Conservation (phyloP, 169 alveolate species). For the Plasmodium falciparum region DNA sequence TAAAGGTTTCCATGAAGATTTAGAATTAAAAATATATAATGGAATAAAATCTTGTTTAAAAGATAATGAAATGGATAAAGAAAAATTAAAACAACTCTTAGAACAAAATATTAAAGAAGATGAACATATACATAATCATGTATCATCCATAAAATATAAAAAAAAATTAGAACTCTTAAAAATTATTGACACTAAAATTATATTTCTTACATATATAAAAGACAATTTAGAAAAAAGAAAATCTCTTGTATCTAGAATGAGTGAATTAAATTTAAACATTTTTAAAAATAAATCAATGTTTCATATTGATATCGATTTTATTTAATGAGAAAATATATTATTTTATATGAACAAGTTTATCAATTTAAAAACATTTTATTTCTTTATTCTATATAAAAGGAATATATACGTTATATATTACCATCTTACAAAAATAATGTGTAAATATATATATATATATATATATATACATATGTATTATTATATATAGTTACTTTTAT, state of each 20-base stretch:
- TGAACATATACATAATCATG: background rate
- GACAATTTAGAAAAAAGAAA: constrained; percentile 70
- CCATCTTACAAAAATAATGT: too few relatives aligned
- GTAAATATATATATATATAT: too few relatives aligned
- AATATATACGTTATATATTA: too few relatives aligned
- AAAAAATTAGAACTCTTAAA: constrained; percentile 60
- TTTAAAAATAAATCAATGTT: constrained; percentile 73
- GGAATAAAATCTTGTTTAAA: constrained; percentile 37
- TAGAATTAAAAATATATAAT: constrained; percentile 72
- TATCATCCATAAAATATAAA: constrained; percentile 28
- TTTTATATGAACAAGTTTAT: too few relatives aligned
- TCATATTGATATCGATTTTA: constrained; percentile 59
- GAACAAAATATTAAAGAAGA: constrained; percentile 21
- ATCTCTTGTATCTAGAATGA: constrained; percentile 68
- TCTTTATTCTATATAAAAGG: too few relatives aligned
- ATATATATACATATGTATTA: too few relatives aligned
- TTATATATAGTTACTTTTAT: too few relatives aligned
- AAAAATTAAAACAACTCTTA: constrained; percentile 54
- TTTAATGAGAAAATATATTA: constrained; percentile 5
- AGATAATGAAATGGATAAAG: constrained; percentile 58
- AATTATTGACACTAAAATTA: constrained; percentile 62
- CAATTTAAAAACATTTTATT: too few relatives aligned
- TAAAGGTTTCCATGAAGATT: constrained; percentile 69
- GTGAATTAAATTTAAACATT: constrained; percentile 68
- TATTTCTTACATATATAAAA: constrained; percentile 61